A percentile compares a stretch with the other conserved stretches of the same genome.
Conservation (phyloP, 345 rosid genomes). For the Bruguiera parviflora region DNA sequence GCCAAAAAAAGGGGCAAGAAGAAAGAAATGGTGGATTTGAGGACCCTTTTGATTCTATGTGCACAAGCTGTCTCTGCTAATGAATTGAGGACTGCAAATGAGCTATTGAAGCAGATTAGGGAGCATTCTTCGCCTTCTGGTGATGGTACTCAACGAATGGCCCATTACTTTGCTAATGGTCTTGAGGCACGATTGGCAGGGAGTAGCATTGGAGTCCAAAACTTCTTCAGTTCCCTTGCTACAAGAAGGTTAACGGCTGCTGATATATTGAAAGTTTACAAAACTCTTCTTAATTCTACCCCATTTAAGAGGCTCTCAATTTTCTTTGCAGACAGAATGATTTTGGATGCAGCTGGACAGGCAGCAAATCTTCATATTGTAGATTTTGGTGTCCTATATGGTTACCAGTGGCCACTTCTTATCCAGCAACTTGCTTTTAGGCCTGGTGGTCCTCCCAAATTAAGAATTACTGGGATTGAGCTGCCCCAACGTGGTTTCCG, state of each 20-base stretch:
- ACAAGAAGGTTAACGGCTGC: constrained; percentile 69
- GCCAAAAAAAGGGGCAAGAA: constrained; percentile 48
- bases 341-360: constrained; percentile 40
- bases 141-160: constrained; percentile 23
- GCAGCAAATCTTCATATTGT: constrained; percentile 67
- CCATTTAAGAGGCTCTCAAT: constrained; percentile 82
- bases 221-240: constrained; percentile 48
- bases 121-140: constrained; percentile 21
- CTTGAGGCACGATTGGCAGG: constrained; percentile 45
- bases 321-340: constrained; percentile 52
- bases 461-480: constrained; percentile 89
- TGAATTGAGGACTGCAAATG: constrained; percentile 20
- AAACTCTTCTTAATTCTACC: constrained; percentile 61
- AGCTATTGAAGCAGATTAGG: constrained; percentile 20
- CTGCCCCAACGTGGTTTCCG: constrained; percentile 93
- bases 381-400: constrained; percentile 90
- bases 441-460: constrained; percentile 60
- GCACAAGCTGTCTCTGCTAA: constrained; percentile 49
- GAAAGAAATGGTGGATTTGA: constrained; percentile 76
- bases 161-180: constrained; percentile 24
- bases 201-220: constrained; percentile 52
- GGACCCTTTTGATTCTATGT: constrained; percentile 70
- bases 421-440: constrained; percentile 54
- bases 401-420: constrained; percentile 92
- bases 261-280: constrained; percentile 73